These are phyloP conservation scores for Trichothecium roseum DNA, from an alignment of 2,329 filamentous ascomycete genomes.

Conservation along the genomic window DNA sequence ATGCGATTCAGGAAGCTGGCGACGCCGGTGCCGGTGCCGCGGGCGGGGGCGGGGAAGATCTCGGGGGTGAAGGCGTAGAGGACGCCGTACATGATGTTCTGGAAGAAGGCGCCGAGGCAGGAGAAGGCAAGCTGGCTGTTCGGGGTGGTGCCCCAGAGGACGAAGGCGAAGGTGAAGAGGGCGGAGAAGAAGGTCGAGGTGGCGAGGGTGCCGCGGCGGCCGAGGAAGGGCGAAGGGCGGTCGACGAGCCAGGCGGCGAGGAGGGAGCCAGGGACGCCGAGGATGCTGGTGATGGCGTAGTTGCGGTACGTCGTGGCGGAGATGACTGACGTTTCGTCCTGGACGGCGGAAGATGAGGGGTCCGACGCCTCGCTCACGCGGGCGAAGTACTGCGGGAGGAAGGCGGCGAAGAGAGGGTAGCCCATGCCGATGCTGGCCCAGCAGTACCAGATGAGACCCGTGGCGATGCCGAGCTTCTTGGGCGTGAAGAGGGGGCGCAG, in stretches of 20 bases:
- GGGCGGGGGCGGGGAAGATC: slow-evolving; percentile 61
- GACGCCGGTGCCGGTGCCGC: slow-evolving; percentile 64
- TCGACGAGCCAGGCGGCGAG: slow-evolving; percentile 65
- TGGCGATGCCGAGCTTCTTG: slow-evolving; percentile 40
- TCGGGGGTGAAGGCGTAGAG: slow-evolving; percentile 70
- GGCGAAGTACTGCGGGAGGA: slow-evolving; percentile 77
- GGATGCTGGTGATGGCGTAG: slow-evolving; percentile 69
- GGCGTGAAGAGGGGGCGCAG: slow-evolving; percentile 55
- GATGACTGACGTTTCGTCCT: slow-evolving; percentile 23
- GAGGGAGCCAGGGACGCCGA: slow-evolving; percentile 67
- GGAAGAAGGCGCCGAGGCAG: slow-evolving; percentile 59
- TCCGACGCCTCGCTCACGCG: slow-evolving; percentile 32
- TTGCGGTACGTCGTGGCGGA: slow-evolving; percentile 57
- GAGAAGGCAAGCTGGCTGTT: slow-evolving; percentile 53
- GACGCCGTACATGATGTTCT: slow-evolving; percentile 70
- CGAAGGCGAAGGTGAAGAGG: slow-evolving; percentile 59
- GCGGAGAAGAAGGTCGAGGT: slow-evolving; percentile 57
- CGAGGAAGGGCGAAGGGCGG: slow-evolving; percentile 48
- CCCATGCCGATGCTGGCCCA: slow-evolving; percentile 80
- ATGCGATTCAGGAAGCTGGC: slow-evolving; percentile 61
- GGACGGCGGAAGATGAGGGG: slow-evolving; percentile 9
- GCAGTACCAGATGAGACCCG: slow-evolving; percentile 59
- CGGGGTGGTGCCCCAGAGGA: slow-evolving; percentile 45
- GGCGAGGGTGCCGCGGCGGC: slow-evolving; percentile 64
- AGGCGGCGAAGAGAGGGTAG: slow-evolving; percentile 82